Percentiles rank a stretch among this genome's conserved stretches.
phyloP scores from a whole-genome alignment of 768 basidiomycete genomes.

The Clitopilus passeckerianus region DNA sequence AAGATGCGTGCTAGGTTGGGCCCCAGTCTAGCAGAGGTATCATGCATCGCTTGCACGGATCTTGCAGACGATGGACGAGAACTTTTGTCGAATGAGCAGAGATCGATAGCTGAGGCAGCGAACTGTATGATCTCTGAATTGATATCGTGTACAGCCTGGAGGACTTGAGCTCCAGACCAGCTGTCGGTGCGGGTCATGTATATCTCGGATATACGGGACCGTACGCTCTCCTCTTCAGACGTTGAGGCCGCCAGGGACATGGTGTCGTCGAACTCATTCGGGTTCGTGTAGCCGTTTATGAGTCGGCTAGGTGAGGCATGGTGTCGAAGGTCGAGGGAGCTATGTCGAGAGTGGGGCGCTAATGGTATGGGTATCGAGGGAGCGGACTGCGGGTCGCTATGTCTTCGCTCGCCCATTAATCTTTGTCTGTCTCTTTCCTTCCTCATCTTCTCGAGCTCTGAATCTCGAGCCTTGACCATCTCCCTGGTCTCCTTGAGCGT shows the following conservation, averaged over 20 bases:
- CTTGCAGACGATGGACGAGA: slow-evolving; percentile 32
- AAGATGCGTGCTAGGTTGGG: slow-evolving; percentile 56
- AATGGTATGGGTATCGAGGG: slow-evolving; percentile 10
- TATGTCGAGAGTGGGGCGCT: slow-evolving; percentile 16
- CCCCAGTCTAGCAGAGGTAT: slow-evolving; percentile 61
- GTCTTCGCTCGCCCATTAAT: slow-evolving; percentile 23
- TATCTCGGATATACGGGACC: slow-evolving; percentile 52
- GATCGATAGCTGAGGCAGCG: slow-evolving; percentile 69
- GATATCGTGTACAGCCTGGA: slow-evolving; percentile 75
- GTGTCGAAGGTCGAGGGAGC: slow-evolving; percentile 27
- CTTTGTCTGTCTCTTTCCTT: slow-evolving; percentile 30
- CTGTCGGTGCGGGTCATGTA: slow-evolving; percentile 72
- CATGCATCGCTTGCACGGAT: slow-evolving; percentile 48
- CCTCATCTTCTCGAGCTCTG: slow-evolving; percentile 53
- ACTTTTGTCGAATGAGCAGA: slow-evolving; percentile 46
- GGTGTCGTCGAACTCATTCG: slow-evolving; percentile 11
- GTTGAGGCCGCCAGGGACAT: slow-evolving; percentile 6
- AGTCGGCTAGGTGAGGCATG: slow-evolving; percentile 7
- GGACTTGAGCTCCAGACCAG: slow-evolving; percentile 75
- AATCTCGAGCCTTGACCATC: slow-evolving; percentile 48
- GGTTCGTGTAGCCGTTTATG: slow-evolving; percentile 12
- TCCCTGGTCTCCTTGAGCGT: slow-evolving; percentile 63
- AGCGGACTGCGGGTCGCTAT: slow-evolving; percentile 21
- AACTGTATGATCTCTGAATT: slow-evolving; percentile 81
- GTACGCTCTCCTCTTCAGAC: slow-evolving; percentile 52